Percentiles rank a stretch among this genome's conserved stretches.
Evolutionary conservation across 164 flowering plant species (phyloP).

Genomic region (Kingdonia uniflora): DNA sequence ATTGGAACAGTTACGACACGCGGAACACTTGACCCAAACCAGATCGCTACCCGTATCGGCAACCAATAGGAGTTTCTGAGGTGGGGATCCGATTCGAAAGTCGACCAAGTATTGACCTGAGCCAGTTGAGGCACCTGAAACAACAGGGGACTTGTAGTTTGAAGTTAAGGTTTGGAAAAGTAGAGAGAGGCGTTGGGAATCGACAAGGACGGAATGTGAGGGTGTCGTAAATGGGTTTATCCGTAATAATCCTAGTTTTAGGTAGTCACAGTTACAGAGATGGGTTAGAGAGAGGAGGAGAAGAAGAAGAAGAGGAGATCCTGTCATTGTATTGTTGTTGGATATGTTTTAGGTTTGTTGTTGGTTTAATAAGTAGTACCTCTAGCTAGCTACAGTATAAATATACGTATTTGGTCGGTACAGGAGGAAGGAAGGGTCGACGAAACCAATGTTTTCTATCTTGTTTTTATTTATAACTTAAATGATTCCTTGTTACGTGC

Average conservation of each 20-base stretch:
- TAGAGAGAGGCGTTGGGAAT: slow-evolving; percentile 9
- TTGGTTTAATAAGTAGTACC: too few species aligned
- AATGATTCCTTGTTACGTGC: too few species aligned
- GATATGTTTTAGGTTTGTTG: too few species aligned
- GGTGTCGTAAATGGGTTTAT: slow-evolving; percentile 8
- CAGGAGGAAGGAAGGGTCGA: too few species aligned
- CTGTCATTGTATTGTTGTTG: too few species aligned
- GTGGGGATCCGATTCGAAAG: slow-evolving; percentile 58
- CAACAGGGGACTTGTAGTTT: slow-evolving; percentile 6
- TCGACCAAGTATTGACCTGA: slow-evolving; percentile 31
- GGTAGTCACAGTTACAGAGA: slow-evolving; percentile 4
- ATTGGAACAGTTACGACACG: slow-evolving; percentile 43
- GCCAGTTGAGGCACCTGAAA: slow-evolving; percentile 24
- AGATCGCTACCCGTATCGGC: slow-evolving; percentile 84
- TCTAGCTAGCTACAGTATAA: too few species aligned
- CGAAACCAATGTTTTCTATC: too few species aligned
- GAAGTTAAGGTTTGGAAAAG: neutral
- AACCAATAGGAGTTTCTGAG: slow-evolving; percentile 53
- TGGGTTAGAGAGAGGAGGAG: slow-evolving; percentile 1
- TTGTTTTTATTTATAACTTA: too few species aligned
- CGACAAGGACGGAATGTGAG: slow-evolving; percentile 4
- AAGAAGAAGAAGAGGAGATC: neutral
- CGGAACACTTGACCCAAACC: slow-evolving; percentile 65
- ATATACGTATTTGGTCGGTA: too few species aligned
- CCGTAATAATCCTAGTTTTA: slow-evolving; percentile 13